Percentiles rank a stretch among this genome's conserved stretches.
phyloP scores from a whole-genome alignment of 768 basidiomycete genomes.

The Tulasnella sp. region DNA sequence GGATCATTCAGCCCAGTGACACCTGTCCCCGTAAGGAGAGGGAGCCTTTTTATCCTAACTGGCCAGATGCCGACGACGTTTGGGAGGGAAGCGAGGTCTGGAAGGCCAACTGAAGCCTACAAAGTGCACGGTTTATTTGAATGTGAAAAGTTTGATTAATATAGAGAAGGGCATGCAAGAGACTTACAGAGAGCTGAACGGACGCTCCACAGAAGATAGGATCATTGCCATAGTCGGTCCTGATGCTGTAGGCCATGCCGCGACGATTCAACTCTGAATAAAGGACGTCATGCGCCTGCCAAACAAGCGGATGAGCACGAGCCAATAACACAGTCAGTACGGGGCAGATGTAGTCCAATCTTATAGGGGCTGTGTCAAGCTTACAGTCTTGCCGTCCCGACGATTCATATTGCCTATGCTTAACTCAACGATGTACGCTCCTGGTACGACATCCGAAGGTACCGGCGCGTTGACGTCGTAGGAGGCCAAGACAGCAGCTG shows the following conservation, averaged over 20 bases:
- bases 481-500: too few species aligned
- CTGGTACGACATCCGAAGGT: not conserved
- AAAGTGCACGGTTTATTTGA: not conserved
- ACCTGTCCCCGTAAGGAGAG: not conserved
- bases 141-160: not conserved
- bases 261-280: constrained; percentile 3
- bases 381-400: too few species aligned
- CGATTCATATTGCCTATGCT: not conserved
- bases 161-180: not conserved
- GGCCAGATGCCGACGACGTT: not conserved
- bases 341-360: too few species aligned
- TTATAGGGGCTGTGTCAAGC: too few species aligned
- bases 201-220: constrained; percentile 4
- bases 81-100: not conserved
- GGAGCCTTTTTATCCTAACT: not conserved
- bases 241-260: not conserved
- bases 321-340: too few species aligned
- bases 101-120: not conserved
- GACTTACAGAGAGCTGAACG: not conserved
- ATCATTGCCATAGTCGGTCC: not conserved
- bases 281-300: constrained; percentile 1
- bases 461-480: too few species aligned
- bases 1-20: not conserved
- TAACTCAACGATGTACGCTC: constrained; percentile 6
- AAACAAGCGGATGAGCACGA: too few species aligned